Conservation (phyloP, 768 basidiomycete species). For the Naganishia antarctica region DNA sequence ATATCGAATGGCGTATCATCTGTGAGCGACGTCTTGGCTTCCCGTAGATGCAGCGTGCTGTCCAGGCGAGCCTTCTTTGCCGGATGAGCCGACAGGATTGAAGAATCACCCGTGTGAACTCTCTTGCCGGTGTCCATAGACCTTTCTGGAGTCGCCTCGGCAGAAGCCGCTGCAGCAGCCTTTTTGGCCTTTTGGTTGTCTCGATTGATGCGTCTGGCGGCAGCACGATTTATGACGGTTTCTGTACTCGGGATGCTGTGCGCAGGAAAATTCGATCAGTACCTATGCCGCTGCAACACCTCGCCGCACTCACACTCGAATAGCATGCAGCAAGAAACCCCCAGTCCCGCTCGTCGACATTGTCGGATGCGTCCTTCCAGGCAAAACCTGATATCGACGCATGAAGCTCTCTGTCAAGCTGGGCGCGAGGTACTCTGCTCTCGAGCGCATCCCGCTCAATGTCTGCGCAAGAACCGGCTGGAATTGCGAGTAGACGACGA, state of each 20-base stretch:
- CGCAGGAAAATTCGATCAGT: too few relatives aligned
- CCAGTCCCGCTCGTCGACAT: conserved; percentile 88
- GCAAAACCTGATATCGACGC: conserved; percentile 87
- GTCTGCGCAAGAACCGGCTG: conserved; percentile 74
- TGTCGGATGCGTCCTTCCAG: conserved; percentile 88
- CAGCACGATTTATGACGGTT: not conserved
- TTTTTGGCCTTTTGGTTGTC: conserved; percentile 8
- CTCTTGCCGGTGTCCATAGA: not conserved
- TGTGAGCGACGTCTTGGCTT: not conserved
- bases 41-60: conserved; percentile 1
- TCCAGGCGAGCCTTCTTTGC: conserved; percentile 1
- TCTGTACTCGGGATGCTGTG: conserved; percentile 12
- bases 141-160: not conserved
- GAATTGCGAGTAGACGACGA: conserved; percentile 80
- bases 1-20: not conserved
- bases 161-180: conserved; percentile 5
- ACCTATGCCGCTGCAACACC: too few relatives aligned
- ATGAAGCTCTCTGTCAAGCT: conserved; percentile 80
- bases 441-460: conserved; percentile 64
- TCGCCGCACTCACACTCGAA: conserved; percentile 66
- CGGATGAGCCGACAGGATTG: not conserved
- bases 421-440: conserved; percentile 68
- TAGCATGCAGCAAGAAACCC: conserved; percentile 76
- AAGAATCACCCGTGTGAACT: not conserved
- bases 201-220: conserved; percentile 6